Conservation (phyloP, 2,329 filamentous ascomycete genomes). For the Paracorniculantispora psalliotae region DNA sequence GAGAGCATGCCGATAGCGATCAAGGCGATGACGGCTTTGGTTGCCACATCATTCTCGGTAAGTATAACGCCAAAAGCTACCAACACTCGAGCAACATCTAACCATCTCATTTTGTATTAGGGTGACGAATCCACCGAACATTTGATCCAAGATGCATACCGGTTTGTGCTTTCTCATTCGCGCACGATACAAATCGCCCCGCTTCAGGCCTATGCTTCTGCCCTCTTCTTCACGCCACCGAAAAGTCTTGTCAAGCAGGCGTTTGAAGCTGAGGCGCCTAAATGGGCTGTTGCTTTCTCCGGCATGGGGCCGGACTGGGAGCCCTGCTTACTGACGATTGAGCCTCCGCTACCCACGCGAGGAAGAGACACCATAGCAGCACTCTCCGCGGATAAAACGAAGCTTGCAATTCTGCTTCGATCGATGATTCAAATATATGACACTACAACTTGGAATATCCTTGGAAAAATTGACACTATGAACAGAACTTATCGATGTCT, state of each 20-base stretch:
- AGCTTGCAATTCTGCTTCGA: background rate
- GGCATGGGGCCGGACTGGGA: background rate
- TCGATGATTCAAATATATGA: background rate
- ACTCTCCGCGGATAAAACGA: background rate
- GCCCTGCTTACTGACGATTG: background rate
- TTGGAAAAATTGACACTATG: background rate
- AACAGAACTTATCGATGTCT: background rate
- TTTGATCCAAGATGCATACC: conserved; percentile 24
- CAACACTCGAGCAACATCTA: no score
- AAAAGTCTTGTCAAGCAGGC: conserved; percentile 11
- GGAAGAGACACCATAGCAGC: background rate
- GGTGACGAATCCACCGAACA: background rate
- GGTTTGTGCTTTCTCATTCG: conserved; percentile 23
- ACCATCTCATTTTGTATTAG: background rate
- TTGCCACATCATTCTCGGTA: background rate
- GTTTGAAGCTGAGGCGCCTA: background rate
- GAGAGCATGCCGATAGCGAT: background rate
- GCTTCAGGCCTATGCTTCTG: conserved; percentile 29
- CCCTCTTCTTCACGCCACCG: conserved; percentile 26
- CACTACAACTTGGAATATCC: background rate
- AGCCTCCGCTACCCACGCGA: background rate
- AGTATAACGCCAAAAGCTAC: background rate
- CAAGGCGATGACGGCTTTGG: background rate
- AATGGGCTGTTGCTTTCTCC: background rate
- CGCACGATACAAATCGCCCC: conserved; percentile 22